A percentile compares a stretch with the other conserved stretches of the same genome.
Evolutionary conservation across 352 stramenopile species (phyloP).

Genomic region (Phytophthora niederhauseri): DNA sequence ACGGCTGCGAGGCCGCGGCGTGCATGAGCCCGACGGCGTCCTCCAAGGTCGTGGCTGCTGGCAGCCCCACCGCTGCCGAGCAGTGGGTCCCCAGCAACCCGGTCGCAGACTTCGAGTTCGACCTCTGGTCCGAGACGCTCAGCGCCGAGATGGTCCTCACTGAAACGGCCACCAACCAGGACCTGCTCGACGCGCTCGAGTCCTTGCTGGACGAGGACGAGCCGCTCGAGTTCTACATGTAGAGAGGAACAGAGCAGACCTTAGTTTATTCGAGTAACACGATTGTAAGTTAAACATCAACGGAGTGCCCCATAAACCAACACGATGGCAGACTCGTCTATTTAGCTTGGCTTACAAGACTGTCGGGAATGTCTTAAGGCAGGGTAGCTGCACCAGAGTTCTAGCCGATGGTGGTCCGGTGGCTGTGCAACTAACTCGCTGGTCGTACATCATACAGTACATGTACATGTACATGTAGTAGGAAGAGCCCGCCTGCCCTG

Average conservation of each 20-base stretch:
- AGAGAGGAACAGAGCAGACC: background rate
- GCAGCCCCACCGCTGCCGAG: conserved; percentile 33
- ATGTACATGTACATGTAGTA: background rate
- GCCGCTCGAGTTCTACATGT: conserved; percentile 20
- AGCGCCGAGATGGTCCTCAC: conserved; percentile 15
- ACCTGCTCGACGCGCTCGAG: conserved; percentile 46
- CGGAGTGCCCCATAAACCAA: background rate
- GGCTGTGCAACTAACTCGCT: no score
- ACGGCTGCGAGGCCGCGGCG: conserved; percentile 6
- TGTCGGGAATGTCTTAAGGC: no score
- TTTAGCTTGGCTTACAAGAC: no score
- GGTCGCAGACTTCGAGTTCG: conserved; percentile 25
- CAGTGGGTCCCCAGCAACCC: conserved; percentile 19
- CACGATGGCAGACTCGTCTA: no score
- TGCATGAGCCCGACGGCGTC: conserved; percentile 21
- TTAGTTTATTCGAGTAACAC: conserved; percentile 36
- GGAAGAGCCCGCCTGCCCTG: no score
- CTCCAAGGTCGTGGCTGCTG: conserved; percentile 10
- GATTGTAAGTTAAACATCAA: conserved; percentile 26
- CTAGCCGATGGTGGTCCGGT: no score
- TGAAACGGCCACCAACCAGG: conserved; percentile 31
- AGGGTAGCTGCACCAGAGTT: no score
- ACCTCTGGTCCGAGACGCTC: conserved; percentile 27
- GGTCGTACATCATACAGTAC: background rate
- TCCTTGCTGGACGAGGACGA: conserved; percentile 45